Base-by-base conservation (phyloP, 2,329 filamentous ascomycete genomes). In the Arthrinium puccinioides region DNA sequence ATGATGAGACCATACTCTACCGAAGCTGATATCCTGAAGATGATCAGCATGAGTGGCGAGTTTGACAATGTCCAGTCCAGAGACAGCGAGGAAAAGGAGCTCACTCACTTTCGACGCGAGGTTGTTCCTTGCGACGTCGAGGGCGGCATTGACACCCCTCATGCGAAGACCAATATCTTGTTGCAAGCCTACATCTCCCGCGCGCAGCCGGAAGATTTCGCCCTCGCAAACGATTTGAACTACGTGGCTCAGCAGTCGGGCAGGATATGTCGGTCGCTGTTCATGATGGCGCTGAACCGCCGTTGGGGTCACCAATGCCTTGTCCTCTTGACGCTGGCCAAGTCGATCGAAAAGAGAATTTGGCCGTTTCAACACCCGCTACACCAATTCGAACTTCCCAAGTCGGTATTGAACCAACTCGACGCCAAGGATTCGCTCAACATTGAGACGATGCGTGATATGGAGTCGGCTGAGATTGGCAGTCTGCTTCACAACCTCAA, bases 11-110 rank as follows among this genome's bases (percentile, higher is more conserved):
- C 87, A 2, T 76, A 80, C 19, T 82, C 87, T 9, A 87, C 84
- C 0, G 92, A 98, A 62, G 88, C 88, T 6, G 92, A 98, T 54
- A 82, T 96, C 32, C 68, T 98, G 37, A 86, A 84, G 54, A 97
- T 98, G 88, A 88, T 98, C 54, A 89, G 87, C 49, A 88, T 92
- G 84, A 95, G 89, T 57, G 88, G 89, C 46, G 92, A 98, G 59
- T 98, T 98, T 50, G 88, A 97, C 64, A 95, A 98, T 48, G 86
- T 98, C 28, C 89, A 96, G 55, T 88, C 85, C 5, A 74, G 94
- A 44, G 92, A 98, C 38, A 92, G 68, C 36, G 94, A 98, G 61
- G 82, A 84, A 39, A 85, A 89, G 51, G 94, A 98, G 58, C 69
- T 98, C n/a, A 73, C 73, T 14, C 72, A 76, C 16, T 70, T 98